Conservation (phyloP, 2,329 filamentous ascomycete genomes). For the Tolypocladium pustulatum region DNA sequence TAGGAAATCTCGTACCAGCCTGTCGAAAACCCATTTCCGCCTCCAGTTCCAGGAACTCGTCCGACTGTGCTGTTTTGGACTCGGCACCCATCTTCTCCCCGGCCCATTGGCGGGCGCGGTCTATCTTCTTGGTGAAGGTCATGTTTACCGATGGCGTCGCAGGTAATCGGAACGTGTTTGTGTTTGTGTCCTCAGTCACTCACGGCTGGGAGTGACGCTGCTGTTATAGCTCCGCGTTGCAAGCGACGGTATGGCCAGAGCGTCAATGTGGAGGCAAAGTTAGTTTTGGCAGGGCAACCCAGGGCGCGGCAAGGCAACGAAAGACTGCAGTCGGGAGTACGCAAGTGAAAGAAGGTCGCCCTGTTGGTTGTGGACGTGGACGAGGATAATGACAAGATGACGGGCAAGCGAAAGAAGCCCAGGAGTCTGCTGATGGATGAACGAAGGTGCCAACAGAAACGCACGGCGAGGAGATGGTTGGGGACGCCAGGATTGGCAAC, state of each 20-base stretch:
- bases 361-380: background rate
- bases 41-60: conserved; percentile 87
- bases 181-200: background rate
- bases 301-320: background rate
- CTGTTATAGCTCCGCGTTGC: background rate
- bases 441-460: background rate
- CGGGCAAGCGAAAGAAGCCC: background rate
- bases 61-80: conserved; percentile 73
- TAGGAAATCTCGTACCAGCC: conserved; percentile 50
- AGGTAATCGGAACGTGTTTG: background rate
- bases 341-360: background rate
- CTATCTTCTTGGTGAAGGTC: conserved; percentile 72
- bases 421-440: background rate
- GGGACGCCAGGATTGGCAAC: conserved; percentile 1
- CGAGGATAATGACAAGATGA: background rate
- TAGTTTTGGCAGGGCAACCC: background rate
- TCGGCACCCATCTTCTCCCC: conserved; percentile 93
- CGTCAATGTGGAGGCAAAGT: background rate
- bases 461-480: background rate
- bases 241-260: background rate
- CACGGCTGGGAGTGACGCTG: background rate
- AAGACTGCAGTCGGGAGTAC: background rate
- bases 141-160: conserved; percentile 21
- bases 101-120: conserved; percentile 95
- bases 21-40: conserved; percentile 82